Evolutionary conservation across 768 basidiomycete species (phyloP).

Genomic region (Phlegmacium glaucopus): DNA sequence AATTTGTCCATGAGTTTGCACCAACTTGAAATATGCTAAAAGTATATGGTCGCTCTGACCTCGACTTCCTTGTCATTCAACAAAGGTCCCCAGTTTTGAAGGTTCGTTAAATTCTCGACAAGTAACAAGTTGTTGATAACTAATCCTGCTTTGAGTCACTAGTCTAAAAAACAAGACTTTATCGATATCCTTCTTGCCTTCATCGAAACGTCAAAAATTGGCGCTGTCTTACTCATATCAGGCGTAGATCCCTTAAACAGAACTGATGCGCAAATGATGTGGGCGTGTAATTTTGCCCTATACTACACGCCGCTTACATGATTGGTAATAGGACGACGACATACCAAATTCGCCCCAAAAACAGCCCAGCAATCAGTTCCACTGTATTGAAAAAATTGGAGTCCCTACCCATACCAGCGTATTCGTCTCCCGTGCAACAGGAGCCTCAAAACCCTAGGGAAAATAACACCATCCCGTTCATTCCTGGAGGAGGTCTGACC

Average conservation of each 20-base stretch:
- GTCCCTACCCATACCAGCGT: conserved; percentile 49
- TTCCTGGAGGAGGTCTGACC: conserved; percentile 77
- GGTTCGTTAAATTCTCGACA: conserved; percentile 34
- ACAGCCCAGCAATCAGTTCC: conserved; percentile 39
- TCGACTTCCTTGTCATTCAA: conserved; percentile 61
- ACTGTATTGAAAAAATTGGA: conserved; percentile 42
- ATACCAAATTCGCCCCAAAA: conserved; percentile 48
- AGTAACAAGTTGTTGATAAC: background rate
- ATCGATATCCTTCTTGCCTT: conserved; percentile 55
- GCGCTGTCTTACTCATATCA: conserved; percentile 59
- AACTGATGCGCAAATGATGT: conserved; percentile 79
- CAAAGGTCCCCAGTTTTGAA: conserved; percentile 79
- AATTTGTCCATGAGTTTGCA: too few species aligned
- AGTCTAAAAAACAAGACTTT: conserved; percentile 72
- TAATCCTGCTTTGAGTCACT: conserved; percentile 4
- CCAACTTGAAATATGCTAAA: conserved; percentile 4
- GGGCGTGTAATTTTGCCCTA: conserved; percentile 19
- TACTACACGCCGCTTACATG: background rate
- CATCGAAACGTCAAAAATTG: conserved; percentile 44
- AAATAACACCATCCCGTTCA: conserved; percentile 53
- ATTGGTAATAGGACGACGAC: conserved; percentile 53
- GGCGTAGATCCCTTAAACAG: conserved; percentile 75
- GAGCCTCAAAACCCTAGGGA: conserved; percentile 21
- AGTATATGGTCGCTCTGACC: conserved; percentile 63
- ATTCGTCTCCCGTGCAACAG: conserved; percentile 46